These are phyloP conservation scores for Boletus huronensis DNA, from an alignment of 768 basidiomycete species.

Conservation along the genomic window DNA sequence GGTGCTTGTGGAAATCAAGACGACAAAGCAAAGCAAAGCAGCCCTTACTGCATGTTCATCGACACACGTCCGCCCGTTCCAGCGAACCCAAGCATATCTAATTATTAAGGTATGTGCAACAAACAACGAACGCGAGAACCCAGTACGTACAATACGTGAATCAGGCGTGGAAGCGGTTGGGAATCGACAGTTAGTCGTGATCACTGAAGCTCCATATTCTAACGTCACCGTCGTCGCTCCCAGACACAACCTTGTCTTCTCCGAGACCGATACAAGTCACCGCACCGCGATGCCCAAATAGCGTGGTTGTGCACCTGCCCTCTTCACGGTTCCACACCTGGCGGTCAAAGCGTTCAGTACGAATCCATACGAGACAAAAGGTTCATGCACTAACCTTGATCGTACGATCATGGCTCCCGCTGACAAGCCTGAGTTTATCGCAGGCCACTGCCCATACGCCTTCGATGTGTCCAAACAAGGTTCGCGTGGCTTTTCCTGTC, in stretches of 20 bases:
- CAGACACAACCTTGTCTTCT: slow-evolving; percentile 96
- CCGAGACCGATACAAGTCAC: slow-evolving; percentile 88
- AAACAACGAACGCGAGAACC: neutral
- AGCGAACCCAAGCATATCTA: neutral
- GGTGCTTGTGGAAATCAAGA: neutral
- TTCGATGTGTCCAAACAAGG: slow-evolving; percentile 96
- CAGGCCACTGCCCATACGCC: slow-evolving; percentile 96
- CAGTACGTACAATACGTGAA: neutral
- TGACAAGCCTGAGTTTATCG: slow-evolving; percentile 88
- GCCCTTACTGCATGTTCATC: neutral
- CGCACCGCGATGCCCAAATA: slow-evolving; percentile 92
- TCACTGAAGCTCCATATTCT: slow-evolving; percentile 76
- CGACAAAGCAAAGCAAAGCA: neutral
- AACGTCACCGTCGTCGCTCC: slow-evolving; percentile 88
- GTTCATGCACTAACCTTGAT: slow-evolving; percentile 67
- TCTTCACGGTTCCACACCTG: slow-evolving; percentile 95
- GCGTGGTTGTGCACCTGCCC: slow-evolving; percentile 79
- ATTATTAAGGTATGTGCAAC: neutral
- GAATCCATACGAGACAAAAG: slow-evolving; percentile 2
- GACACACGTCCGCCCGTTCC: neutral
- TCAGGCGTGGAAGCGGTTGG: neutral
- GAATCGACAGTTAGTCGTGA: slow-evolving; percentile 10
- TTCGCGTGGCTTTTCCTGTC: slow-evolving; percentile 68
- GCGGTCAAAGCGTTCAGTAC: neutral
- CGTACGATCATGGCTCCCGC: slow-evolving; percentile 93